Conservation (phyloP, 371 early-diverging fungal genomes). For the Mucor lusitanicus region DNA sequence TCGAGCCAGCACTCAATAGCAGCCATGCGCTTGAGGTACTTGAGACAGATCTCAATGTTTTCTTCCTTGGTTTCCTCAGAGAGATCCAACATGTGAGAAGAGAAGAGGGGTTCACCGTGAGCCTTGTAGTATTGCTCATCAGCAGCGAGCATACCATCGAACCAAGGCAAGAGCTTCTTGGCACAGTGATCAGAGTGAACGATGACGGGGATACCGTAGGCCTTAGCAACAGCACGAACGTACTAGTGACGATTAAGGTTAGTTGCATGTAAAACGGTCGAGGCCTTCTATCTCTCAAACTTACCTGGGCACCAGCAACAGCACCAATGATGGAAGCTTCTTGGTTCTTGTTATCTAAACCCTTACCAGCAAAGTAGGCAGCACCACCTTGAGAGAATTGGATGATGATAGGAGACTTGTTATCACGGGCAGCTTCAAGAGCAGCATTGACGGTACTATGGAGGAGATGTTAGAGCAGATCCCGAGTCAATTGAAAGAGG, state of each 20-base stretch:
- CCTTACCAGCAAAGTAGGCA: constrained; percentile 90
- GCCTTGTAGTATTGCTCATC: constrained; percentile 89
- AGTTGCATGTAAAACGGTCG: neutral
- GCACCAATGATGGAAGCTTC: constrained; percentile 86
- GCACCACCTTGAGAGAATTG: constrained; percentile 93
- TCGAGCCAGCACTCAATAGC: constrained; percentile 82
- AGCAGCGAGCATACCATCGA: constrained; percentile 90
- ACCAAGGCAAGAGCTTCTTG: constrained; percentile 92
- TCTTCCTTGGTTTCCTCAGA: constrained; percentile 89
- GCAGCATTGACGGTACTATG: constrained; percentile 83
- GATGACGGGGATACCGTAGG: constrained; percentile 88
- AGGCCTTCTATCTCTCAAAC: neutral
- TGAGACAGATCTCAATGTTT: constrained; percentile 84
- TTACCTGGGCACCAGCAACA: constrained; percentile 81
- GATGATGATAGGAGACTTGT: constrained; percentile 88
- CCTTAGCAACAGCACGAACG: constrained; percentile 82
- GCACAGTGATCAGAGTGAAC: constrained; percentile 95
- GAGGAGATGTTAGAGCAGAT: neutral
- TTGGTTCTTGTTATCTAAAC: constrained; percentile 84
- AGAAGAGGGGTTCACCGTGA: constrained; percentile 91
- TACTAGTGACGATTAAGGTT: constrained; percentile 37
- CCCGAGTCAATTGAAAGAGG: neutral
- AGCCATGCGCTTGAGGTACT: constrained; percentile 88
- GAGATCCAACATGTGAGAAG: constrained; percentile 94
- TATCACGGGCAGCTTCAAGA: constrained; percentile 90